Base-by-base conservation (phyloP, 495 filamentous ascomycete genomes). In the Lepraria neglecta region DNA sequence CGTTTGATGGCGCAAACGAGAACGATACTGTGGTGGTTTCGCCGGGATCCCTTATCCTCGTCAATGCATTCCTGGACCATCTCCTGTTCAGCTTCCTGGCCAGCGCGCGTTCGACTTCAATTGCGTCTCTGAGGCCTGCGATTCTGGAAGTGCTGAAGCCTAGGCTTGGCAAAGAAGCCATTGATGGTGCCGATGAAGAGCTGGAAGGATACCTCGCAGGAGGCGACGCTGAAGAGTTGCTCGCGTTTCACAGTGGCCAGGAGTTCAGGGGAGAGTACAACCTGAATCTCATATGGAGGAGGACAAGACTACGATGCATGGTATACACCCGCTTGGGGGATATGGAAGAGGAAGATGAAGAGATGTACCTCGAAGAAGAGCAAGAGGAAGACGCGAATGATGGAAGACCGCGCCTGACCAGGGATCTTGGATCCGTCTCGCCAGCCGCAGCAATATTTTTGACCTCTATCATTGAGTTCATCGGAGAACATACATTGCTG, bases 311-410 rank as follows among this genome's bases (percentile, higher is more conserved):
- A 59, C 84, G 94, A 58, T 94, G 92, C 69, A 97, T 99, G 95
- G 92, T 97, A 19, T 97, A 97, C 71, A 97, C 90, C 7, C 91
- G 91, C 12, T 76, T 99, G 15, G 95, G 95, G 28, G 94, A 99
- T 67, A 84, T 99, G 82, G 95, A 99, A 72, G 92, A 96, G 74
- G 90, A 97, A 66, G 95, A 97, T 56, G 94, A 98, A 70, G 91
- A 96, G 68, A 84, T 83, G 64, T 89, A 85, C 65, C 87, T 91
- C 66, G 79, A 86, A 40, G 80, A 85, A 46, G 77, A 88, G 6
- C 78, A 82, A 12, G 79, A 82, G 43, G 68, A 69, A 51, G 67
- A 71, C 19, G 61, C 76, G 65, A 61, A 76, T 66, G 73, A 72
- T 24, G 70, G 67, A 33, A 76, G 78, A 35, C 79, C 78, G 43